phyloP scores from a whole-genome alignment of 2,329 filamentous ascomycete species.

The Diaporthe humulicola region DNA sequence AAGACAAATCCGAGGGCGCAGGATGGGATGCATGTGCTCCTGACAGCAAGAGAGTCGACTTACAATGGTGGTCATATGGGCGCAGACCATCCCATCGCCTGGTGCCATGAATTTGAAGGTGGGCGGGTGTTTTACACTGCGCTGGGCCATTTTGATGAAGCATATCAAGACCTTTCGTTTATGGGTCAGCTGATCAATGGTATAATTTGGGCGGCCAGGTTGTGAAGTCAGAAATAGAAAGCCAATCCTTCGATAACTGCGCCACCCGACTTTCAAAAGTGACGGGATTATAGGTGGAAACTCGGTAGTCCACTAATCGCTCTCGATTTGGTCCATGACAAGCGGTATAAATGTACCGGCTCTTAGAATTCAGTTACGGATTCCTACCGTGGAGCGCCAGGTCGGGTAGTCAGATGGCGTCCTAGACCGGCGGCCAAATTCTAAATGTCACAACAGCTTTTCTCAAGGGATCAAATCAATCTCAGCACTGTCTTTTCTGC shows the following conservation, averaged over 20 bases:
- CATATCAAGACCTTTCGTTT: constrained; percentile 52
- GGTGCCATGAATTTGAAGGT: constrained; percentile 55
- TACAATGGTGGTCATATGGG: constrained; percentile 54
- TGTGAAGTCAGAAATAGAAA: not conserved
- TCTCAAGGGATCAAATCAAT: not conserved
- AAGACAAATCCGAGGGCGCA: constrained; percentile 47
- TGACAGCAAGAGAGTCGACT: constrained; percentile 51
- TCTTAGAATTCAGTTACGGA: not conserved
- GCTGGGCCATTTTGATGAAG: constrained; percentile 56
- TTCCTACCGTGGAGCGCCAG: not conserved
- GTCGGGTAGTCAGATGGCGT: not conserved
- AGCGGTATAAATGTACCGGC: not conserved
- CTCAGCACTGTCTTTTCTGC: not conserved
- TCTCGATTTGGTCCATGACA: not conserved
- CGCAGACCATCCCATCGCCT: constrained; percentile 54
- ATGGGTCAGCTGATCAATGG: constrained; percentile 44
- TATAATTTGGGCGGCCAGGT: constrained; percentile 46
- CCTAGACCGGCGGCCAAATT: not conserved
- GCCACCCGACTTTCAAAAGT: not conserved
- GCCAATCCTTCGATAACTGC: no score
- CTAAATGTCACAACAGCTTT: not conserved
- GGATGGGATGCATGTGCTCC: constrained; percentile 49
- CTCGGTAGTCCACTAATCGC: no score
- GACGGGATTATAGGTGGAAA: not conserved
- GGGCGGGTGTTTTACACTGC: constrained; percentile 56